A percentile compares a stretch with the other conserved stretches of the same genome.
Evolutionary conservation across 257 asterid species (phyloP).

Genomic region (Primulina eburnea): DNA sequence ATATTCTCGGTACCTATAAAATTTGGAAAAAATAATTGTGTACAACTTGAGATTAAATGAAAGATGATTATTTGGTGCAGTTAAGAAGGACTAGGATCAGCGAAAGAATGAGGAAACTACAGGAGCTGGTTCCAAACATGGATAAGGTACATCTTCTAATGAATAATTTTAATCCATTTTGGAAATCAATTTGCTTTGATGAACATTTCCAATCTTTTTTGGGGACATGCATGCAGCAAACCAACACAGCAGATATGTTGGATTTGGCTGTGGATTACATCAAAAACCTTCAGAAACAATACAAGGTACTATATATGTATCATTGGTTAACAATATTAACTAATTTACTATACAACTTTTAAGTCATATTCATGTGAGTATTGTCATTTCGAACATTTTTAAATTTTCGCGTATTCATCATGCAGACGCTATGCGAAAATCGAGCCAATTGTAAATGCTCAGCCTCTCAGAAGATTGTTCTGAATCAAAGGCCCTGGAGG

Average conservation of each 20-base stretch:
- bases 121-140: conserved; percentile 94
- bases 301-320: conserved; percentile 45
- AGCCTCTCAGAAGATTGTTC: conserved; percentile 34
- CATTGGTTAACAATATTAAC: not conserved
- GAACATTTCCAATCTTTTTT: conserved; percentile 6
- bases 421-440: conserved; percentile 56
- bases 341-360: not conserved
- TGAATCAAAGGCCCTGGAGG: conserved; percentile 22
- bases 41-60: conserved; percentile 2
- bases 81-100: conserved; percentile 85
- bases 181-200: conserved; percentile 1
- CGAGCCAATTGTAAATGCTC: conserved; percentile 72
- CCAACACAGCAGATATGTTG: conserved; percentile 89
- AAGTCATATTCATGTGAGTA: not conserved
- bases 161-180: not conserved
- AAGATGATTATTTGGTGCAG: conserved; percentile 31
- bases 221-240: conserved; percentile 61
- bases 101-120: conserved; percentile 88
- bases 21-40: no score
- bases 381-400: not conserved
- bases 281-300: conserved; percentile 72
- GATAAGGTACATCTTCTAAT: conserved; percentile 49
- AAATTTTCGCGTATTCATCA: conserved; percentile 1
- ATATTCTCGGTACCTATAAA: no score
- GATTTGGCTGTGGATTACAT: conserved; percentile 92